Conservation (phyloP, 1,284 basidiomycete genomes). For the Ustilago curta region DNA sequence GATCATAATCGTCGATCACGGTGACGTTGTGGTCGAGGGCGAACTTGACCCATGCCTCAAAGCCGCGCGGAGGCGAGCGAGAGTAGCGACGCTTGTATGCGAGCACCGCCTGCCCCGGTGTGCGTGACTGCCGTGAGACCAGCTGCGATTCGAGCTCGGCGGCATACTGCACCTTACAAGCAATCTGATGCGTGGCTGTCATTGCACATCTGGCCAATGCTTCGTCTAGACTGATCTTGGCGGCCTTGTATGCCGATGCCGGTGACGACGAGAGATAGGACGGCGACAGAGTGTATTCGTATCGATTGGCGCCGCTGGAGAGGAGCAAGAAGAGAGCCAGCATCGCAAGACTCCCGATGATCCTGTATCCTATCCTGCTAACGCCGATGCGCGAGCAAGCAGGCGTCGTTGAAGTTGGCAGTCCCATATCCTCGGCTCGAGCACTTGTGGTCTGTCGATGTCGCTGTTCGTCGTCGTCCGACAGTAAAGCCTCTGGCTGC, state of each 20-base stretch:
- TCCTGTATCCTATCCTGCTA: constrained; percentile 8
- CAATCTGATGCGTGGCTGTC: constrained; percentile 18
- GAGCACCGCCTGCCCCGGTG: constrained; percentile 17
- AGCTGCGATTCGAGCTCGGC: constrained; percentile 23
- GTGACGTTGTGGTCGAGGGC: constrained; percentile 31
- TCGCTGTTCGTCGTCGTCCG: constrained; percentile 5
- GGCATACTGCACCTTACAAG: constrained; percentile 34
- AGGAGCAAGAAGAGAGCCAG: constrained; percentile 27
- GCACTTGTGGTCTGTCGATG: neutral
- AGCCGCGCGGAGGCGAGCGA: constrained; percentile 24
- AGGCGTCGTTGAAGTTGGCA: neutral
- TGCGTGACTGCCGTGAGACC: constrained; percentile 26
- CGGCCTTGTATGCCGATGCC: constrained; percentile 5
- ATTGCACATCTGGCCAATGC: constrained; percentile 16
- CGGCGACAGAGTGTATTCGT: constrained; percentile 6
- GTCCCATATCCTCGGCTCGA: neutral
- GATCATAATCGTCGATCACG: constrained; percentile 41
- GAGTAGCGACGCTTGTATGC: constrained; percentile 28
- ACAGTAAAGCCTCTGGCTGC: neutral
- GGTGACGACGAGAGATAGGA: constrained; percentile 22
- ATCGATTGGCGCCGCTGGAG: constrained; percentile 6
- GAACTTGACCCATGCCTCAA: constrained; percentile 26
- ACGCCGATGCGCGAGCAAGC: neutral
- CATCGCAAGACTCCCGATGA: constrained; percentile 11
- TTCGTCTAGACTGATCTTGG: constrained; percentile 6